phyloP scores from a whole-genome alignment of 441 rosid species.

The Flueggea neowawraea region DNA sequence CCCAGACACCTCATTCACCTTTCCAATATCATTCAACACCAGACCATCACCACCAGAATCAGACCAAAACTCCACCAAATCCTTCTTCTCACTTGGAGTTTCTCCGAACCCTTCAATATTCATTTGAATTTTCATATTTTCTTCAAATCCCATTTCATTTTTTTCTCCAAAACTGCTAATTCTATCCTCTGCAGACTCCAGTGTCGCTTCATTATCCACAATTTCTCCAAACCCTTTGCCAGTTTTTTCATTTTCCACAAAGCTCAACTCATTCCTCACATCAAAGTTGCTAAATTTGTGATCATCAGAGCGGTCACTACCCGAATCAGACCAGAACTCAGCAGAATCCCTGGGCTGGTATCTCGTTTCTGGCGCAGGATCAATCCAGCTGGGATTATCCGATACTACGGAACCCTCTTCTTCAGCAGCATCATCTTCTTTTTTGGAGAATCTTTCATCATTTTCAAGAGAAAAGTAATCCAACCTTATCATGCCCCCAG shows the following conservation, averaged over 20 bases:
- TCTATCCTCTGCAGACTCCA: conserved; percentile 7
- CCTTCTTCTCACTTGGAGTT: too few species aligned
- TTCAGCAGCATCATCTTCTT: conserved; percentile 12
- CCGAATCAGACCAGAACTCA: conserved; percentile 77
- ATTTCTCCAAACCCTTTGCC: conserved; percentile 4
- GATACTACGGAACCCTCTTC: conserved; percentile 49
- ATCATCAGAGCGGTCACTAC: conserved; percentile 69
- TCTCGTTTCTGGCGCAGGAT: conserved; percentile 47
- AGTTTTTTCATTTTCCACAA: conserved; percentile 26
- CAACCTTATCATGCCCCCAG: conserved; percentile 55
- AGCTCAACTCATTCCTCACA: conserved; percentile 23
- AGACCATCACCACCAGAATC: too few species aligned
- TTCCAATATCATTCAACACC: conserved; percentile 5
- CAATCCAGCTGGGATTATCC: conserved; percentile 79
- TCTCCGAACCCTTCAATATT: too few species aligned
- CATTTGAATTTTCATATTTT: too few species aligned
- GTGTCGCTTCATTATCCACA: conserved; percentile 7
- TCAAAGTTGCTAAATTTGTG: conserved; percentile 32
- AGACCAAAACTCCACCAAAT: too few species aligned
- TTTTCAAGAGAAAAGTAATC: conserved; percentile 79
- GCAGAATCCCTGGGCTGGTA: conserved; percentile 34
- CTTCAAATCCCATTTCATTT: not conserved
- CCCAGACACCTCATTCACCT: conserved; percentile 18
- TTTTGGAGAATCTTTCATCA: conserved; percentile 28
- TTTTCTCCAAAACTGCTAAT: conserved; percentile 2